Conservation (phyloP, 1,284 basidiomycete species). For the Peniophora sp. region DNA sequence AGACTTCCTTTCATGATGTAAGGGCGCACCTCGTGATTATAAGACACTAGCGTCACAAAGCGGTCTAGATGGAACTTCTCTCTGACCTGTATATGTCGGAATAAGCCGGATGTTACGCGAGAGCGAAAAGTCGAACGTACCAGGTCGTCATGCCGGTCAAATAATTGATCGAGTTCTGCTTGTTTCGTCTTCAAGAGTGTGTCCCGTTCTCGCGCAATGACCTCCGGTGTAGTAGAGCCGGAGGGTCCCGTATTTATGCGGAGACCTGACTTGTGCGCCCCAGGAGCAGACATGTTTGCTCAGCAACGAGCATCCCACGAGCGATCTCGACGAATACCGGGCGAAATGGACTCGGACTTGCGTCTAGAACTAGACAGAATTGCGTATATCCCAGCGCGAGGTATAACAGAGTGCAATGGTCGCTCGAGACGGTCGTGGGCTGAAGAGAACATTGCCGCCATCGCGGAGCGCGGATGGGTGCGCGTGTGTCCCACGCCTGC, state of each 20-base stretch:
- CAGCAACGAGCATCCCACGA: background rate
- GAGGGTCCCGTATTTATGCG: background rate
- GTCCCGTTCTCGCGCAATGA: slow-evolving; percentile 3
- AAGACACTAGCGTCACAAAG: slow-evolving; percentile 66
- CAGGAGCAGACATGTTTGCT: background rate
- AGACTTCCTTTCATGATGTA: background rate
- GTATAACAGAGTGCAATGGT: background rate
- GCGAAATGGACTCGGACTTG: background rate
- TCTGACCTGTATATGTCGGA: slow-evolving; percentile 43
- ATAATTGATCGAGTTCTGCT: slow-evolving; percentile 45
- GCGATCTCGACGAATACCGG: background rate
- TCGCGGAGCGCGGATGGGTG: no score
- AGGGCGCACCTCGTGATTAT: slow-evolving; percentile 59
- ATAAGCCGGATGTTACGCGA: background rate
- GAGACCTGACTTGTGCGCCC: background rate
- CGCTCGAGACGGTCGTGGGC: background rate
- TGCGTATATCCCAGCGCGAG: background rate
- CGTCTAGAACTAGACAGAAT: background rate
- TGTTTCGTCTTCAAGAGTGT: slow-evolving; percentile 26
- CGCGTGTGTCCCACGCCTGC: no score
- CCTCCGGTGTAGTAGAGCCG: background rate
- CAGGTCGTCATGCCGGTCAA: slow-evolving; percentile 67
- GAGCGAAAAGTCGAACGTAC: slow-evolving; percentile 26
- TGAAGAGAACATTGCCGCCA: background rate
- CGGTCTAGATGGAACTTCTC: slow-evolving; percentile 83